Evolutionary conservation across 108 stramenopile species (phyloP).

Genomic region (Fragilaria crotonensis): DNA sequence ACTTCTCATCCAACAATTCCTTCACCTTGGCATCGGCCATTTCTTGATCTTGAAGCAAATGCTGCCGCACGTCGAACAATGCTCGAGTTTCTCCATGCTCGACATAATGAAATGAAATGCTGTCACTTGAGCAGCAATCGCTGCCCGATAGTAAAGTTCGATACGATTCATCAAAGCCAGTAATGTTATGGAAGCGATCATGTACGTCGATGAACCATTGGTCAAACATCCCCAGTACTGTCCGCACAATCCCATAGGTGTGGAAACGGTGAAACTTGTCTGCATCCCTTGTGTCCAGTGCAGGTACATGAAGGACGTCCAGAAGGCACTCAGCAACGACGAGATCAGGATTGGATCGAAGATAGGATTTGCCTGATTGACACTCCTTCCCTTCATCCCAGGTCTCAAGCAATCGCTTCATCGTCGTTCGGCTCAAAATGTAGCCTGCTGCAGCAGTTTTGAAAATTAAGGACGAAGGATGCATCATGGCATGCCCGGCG

Average conservation of each 20-base stretch:
- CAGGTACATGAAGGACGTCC: slow-evolving; percentile 32
- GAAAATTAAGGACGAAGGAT: slow-evolving; percentile 44
- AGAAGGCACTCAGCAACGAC: slow-evolving; percentile 64
- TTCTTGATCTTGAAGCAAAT: slow-evolving; percentile 38
- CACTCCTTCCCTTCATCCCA: slow-evolving; percentile 46
- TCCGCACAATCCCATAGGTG: slow-evolving; percentile 66
- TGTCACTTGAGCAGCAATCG: slow-evolving; percentile 60
- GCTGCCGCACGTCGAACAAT: slow-evolving; percentile 56
- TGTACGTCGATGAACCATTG: slow-evolving; percentile 83
- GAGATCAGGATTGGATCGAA: slow-evolving; percentile 77
- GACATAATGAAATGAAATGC: slow-evolving; percentile 88
- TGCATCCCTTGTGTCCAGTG: slow-evolving; percentile 61
- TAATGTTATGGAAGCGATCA: slow-evolving; percentile 35
- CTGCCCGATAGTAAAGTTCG: slow-evolving; percentile 37
- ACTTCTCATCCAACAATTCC: slow-evolving; percentile 41
- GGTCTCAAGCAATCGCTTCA: slow-evolving; percentile 47
- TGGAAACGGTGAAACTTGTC: slow-evolving; percentile 68
- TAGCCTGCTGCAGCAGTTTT: slow-evolving; percentile 88
- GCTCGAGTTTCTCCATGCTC: slow-evolving; percentile 65
- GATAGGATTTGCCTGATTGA: slow-evolving; percentile 42
- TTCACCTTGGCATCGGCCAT: slow-evolving; percentile 61
- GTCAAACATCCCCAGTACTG: slow-evolving; percentile 66
- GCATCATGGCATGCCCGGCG: slow-evolving; percentile 71
- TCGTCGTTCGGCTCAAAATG: slow-evolving; percentile 65
- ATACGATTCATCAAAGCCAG: slow-evolving; percentile 36